Percentiles rank a stretch among this genome's conserved stretches.
Evolutionary conservation across 208 protist genomes (phyloP).

Genomic region (Vickermania spadyakhi): DNA sequence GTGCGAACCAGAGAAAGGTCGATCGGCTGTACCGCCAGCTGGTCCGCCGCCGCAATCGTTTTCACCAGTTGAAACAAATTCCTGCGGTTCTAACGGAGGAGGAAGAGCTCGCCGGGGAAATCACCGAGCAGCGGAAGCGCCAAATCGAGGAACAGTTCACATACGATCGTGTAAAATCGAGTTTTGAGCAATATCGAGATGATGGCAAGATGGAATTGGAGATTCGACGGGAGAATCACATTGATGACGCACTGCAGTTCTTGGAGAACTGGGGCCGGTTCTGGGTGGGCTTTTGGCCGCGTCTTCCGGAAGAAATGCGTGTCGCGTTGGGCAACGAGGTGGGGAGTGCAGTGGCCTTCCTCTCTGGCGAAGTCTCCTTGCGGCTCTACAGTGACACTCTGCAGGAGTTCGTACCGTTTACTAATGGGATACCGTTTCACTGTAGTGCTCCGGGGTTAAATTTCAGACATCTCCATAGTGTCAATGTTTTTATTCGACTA

Average conservation of each 20-base stretch:
- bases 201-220: constrained; percentile 56
- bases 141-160: constrained; percentile 30
- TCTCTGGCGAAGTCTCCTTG: constrained; percentile 59
- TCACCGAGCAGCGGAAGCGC: constrained; percentile 27
- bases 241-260: constrained; percentile 48
- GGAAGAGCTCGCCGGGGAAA: constrained; percentile 32
- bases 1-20: constrained; percentile 34
- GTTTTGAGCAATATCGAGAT: constrained; percentile 50
- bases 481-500: constrained; percentile 42
- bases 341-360: constrained; percentile 48
- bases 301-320: constrained; percentile 17
- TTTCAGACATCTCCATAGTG: constrained; percentile 17
- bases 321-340: constrained; percentile 22
- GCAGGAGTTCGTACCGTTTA: constrained; percentile 34
- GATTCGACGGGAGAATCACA: constrained; percentile 43
- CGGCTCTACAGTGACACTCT: constrained; percentile 60
- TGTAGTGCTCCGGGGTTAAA: constrained; percentile 16
- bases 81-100: constrained; percentile 18
- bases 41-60: constrained; percentile 24
- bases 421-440: constrained; percentile 51
- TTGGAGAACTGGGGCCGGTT: constrained; percentile 54
- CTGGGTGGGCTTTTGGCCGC: constrained; percentile 44
- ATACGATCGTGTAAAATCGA: constrained; percentile 35
- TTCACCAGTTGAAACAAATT: constrained; percentile 29
- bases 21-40: constrained; percentile 47